Base-by-base conservation (phyloP, 2,329 filamentous ascomycete species). In the Sphaerulina populicola region DNA sequence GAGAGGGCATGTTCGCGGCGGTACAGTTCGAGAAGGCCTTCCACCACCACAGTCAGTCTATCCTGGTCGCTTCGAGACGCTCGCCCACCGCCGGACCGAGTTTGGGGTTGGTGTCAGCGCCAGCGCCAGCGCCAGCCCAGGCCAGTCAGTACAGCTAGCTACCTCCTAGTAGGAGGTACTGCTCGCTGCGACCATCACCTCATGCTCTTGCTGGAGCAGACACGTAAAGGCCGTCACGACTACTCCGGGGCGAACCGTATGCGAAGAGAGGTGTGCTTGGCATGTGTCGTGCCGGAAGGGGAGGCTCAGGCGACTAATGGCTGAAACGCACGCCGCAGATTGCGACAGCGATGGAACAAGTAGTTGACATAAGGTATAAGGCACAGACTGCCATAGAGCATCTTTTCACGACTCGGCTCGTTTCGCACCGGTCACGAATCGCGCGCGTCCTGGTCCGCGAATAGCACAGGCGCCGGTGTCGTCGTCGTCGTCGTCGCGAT, bases 1-100 rank as follows among this genome's bases (percentile, higher is more conserved):
- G 45, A 31, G 38, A 45, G 23, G 45, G 45, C 6, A 35, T 52
- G 53, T 55, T 55, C 53, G 53, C 49, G 45, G 53, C 49, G 45
- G 53, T 27, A 45, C 27, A 39, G 49, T 51, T 49, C 27, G 23
- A 40, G 42, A 44, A 48, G 12, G 8, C 41, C 29, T 41, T 49
- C 41, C 31, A 55, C 53, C 18, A 18, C 18, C 18, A 18, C 18
- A 18, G 18, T 3, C 18, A 47, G 43, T 33, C 18, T 18, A 55
- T 49, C 49, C 53, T 33, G 47, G 53, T 52, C 44, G 39, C 29
- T 37, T 31, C 46, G 48, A 40, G 44, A 55, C 52, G 38, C 50
- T 51, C 40, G 41, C 10, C 12, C 45, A 18, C 30, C 38, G 30
- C 35, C 37, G 39, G 11, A 48, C 39, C 38, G 31, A 43, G 39